phyloP scores from a whole-genome alignment of 2,329 filamentous ascomycete species.

The Penicillium sclerotigenum region DNA sequence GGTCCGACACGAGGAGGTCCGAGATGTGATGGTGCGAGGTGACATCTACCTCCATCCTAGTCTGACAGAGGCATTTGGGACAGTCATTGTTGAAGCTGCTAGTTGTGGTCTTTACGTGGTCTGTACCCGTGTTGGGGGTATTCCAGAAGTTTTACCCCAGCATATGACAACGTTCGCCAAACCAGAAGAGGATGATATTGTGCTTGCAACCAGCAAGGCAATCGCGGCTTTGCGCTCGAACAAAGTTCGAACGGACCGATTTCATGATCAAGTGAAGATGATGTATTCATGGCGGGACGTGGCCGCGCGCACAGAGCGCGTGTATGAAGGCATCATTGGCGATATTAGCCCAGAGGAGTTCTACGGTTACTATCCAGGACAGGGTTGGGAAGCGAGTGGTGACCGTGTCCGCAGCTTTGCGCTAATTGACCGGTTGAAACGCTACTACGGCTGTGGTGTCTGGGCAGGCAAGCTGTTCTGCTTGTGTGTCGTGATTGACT shows the following conservation, averaged over 20 bases:
- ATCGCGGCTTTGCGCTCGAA: constrained; percentile 83
- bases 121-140: constrained; percentile 92
- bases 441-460: constrained; percentile 96
- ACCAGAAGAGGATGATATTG: constrained; percentile 92
- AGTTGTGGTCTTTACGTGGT: constrained; percentile 96
- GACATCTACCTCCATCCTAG: constrained; percentile 96
- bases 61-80: constrained; percentile 94
- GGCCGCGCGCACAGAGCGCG: constrained; percentile 85
- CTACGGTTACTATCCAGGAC: constrained; percentile 73
- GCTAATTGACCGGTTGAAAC: constrained; percentile 88
- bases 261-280: constrained; percentile 93
- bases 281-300: constrained; percentile 99
- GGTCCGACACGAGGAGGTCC: constrained; percentile 91
- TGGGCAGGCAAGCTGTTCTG: constrained; percentile 99
- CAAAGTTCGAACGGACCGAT: constrained; percentile 84
- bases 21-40: constrained; percentile 94
- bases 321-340: constrained; percentile 90
- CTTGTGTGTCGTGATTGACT: constrained; percentile 89
- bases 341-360: constrained; percentile 83
- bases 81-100: constrained; percentile 94
- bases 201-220: constrained; percentile 81
- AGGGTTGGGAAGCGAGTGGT: constrained; percentile 67
- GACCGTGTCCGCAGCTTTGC: constrained; percentile 79
- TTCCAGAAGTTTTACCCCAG: constrained; percentile 89
- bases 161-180: constrained; percentile 98